A percentile compares a stretch with the other conserved stretches of the same genome.
Conservation (phyloP, 305 asterid species). For the Nicotiana rustica region DNA sequence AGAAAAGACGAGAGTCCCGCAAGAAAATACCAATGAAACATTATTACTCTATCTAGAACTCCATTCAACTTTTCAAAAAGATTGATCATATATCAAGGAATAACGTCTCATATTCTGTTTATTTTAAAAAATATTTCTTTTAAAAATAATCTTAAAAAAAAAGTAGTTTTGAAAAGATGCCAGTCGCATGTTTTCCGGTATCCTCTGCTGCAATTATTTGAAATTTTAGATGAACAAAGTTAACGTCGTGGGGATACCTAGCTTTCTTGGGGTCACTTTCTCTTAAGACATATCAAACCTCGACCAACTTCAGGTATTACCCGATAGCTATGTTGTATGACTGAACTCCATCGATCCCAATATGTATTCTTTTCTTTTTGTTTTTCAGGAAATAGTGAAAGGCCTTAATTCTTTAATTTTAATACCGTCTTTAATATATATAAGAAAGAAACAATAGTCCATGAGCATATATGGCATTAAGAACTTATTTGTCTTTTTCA, state of each 20-base stretch:
- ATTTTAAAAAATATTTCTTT: no score
- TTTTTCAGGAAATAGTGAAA: background rate
- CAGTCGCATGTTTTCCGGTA: slow-evolving; percentile 14
- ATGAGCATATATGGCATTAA: background rate
- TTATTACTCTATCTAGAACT: no score
- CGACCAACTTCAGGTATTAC: background rate
- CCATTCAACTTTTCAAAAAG: no score
- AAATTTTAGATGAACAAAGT: no score
- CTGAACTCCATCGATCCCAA: background rate
- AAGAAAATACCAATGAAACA: no score
- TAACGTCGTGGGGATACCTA: background rate
- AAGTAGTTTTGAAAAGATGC: no score
- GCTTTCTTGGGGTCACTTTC: background rate
- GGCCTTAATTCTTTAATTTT: background rate
- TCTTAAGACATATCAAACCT: slow-evolving; percentile 12
- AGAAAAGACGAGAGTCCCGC: no score
- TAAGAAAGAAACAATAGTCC: background rate
- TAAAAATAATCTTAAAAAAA: no score
- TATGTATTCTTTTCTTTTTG: background rate
- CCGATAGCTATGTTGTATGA: background rate
- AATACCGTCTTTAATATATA: background rate
- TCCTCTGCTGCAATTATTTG: background rate
- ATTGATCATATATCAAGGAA: no score
- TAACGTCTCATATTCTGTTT: no score
- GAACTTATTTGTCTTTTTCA: background rate